Evolutionary conservation across 2,329 filamentous ascomycete species (phyloP).

Genomic region (Emergomyces africanus): DNA sequence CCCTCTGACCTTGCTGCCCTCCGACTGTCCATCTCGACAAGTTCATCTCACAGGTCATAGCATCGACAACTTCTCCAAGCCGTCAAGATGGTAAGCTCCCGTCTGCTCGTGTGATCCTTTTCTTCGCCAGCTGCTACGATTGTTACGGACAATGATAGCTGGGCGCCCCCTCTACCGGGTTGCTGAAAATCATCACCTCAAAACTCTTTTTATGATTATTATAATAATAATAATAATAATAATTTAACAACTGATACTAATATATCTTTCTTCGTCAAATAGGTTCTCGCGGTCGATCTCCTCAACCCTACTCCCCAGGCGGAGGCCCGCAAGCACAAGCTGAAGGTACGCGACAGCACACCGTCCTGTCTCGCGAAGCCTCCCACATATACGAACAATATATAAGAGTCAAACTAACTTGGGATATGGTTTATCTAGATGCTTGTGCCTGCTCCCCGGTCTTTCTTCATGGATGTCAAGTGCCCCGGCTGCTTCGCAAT

Average conservation of each 20-base stretch:
- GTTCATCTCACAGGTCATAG: conserved; percentile 21
- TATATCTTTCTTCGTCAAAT: conserved; percentile 17
- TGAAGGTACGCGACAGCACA: conserved; percentile 63
- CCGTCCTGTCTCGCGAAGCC: conserved; percentile 3
- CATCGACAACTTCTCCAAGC: conserved; percentile 28
- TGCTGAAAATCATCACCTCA: conserved; percentile 1
- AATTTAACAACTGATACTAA: conserved; percentile 6
- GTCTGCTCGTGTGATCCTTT: background rate
- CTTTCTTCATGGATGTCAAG: conserved; percentile 99
- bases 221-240: too few species aligned
- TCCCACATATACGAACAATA: conserved; percentile 8
- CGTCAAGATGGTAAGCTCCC: conserved; percentile 32
- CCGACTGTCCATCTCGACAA: conserved; percentile 26
- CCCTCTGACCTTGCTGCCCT: conserved; percentile 6
- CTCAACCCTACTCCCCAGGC: conserved; percentile 96
- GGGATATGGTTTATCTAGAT: conserved; percentile 41
- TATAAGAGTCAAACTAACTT: background rate
- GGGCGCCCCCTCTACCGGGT: conserved; percentile 7
- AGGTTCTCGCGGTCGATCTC: conserved; percentile 99
- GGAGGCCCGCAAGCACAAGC: conserved; percentile 99
- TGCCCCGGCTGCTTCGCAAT: conserved; percentile 99
- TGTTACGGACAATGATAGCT: background rate
- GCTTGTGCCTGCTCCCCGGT: conserved; percentile 90
- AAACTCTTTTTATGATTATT: too few species aligned
- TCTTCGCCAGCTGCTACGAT: background rate